Evolutionary conservation across 441 rosid species (phyloP).

Genomic region (Macaranga tanarius): DNA sequence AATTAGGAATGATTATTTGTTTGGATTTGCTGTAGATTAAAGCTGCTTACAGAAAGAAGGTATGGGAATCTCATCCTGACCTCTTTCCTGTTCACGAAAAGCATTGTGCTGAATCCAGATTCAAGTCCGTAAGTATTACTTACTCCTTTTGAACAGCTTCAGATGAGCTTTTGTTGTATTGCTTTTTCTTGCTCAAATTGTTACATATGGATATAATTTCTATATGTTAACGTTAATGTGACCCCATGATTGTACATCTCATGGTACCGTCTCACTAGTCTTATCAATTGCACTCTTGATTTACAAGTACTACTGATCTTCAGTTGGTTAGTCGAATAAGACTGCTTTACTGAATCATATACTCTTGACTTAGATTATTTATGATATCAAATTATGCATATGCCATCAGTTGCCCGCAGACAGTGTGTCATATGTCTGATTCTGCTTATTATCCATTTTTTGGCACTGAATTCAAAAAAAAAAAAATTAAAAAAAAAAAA

Average conservation of each 20-base stretch:
- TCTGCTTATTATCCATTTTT: background rate
- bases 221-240: background rate
- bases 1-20: background rate
- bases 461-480: background rate
- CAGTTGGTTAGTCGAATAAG: background rate
- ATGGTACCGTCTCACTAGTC: background rate
- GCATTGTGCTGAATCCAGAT: constrained; percentile 62
- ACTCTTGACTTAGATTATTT: background rate
- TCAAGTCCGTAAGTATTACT: constrained; percentile 52
- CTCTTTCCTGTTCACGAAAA: constrained; percentile 65
- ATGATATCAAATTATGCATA: background rate
- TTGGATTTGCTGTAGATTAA: constrained; percentile 46
- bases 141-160: background rate
- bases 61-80: constrained; percentile 92
- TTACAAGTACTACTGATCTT: background rate
- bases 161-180: background rate
- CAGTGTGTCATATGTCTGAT: background rate
- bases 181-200: background rate
- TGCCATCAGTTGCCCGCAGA: background rate
- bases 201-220: background rate
- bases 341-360: background rate
- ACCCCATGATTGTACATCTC: background rate
- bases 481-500: no score
- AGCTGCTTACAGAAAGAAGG: constrained; percentile 78
- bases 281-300: background rate